Evolutionary conservation across 164 flowering plant genomes (phyloP).

Genomic region (Piper betle): DNA sequence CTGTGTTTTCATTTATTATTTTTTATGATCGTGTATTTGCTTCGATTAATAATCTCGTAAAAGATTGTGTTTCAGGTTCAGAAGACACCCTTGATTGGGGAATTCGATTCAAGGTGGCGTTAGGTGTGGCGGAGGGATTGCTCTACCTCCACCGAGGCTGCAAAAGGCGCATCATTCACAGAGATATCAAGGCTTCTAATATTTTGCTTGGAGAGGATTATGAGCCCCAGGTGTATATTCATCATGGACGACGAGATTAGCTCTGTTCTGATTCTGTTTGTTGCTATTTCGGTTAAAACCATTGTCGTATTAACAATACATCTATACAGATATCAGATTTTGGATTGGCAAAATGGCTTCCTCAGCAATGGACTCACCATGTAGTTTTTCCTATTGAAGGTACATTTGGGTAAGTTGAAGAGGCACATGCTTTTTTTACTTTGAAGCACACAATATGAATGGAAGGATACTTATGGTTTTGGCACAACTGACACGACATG

Average conservation of each 20-base stretch:
- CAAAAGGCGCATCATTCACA: constrained; percentile 78
- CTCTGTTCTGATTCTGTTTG: background rate
- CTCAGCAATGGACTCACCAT: constrained; percentile 82
- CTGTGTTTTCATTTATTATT: no score
- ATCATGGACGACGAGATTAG: background rate
- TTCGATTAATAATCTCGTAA: background rate
- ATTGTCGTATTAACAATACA: background rate
- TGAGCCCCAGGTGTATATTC: constrained; percentile 49
- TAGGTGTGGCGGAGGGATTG: constrained; percentile 78
- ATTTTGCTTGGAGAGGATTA: constrained; percentile 57
- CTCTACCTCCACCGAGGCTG: constrained; percentile 72
- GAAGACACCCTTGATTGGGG: constrained; percentile 45
- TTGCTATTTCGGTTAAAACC: background rate
- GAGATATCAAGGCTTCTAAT: constrained; percentile 97
- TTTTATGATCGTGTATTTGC: no score
- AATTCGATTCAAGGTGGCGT: constrained; percentile 57
- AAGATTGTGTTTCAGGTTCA: constrained; percentile 35
- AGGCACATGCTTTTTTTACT: background rate
- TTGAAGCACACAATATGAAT: background rate
- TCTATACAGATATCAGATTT: constrained; percentile 86
- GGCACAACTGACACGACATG: no score
- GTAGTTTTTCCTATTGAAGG: constrained; percentile 83
- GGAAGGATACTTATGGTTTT: no score
- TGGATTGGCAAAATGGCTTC: constrained; percentile 98
- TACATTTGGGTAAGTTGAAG: constrained; percentile 73